Conservation (phyloP, 2,329 filamentous ascomycete genomes). For the Falciphora oryzae region DNA sequence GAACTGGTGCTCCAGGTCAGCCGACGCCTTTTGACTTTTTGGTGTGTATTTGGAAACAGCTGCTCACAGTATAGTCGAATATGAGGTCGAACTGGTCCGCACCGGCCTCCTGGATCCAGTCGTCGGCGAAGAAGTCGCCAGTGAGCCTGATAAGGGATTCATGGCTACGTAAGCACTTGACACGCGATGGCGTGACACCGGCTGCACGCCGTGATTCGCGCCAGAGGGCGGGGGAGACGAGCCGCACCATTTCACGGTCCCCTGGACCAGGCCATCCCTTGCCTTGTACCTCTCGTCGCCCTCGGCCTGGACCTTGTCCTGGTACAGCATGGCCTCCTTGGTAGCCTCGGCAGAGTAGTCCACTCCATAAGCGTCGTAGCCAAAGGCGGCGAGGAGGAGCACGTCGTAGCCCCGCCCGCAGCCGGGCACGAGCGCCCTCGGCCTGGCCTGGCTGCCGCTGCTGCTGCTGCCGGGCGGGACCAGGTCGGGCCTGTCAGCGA, state of each 20-base stretch:
- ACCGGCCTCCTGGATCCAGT: slow-evolving; percentile 42
- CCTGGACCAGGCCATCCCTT: slow-evolving; percentile 36
- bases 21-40: too few relatives aligned
- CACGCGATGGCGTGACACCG: not conserved
- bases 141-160: slow-evolving; percentile 28
- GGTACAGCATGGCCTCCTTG: slow-evolving; percentile 39
- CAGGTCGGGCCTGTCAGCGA: slow-evolving; percentile 39
- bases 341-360: slow-evolving; percentile 53
- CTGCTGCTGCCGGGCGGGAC: slow-evolving; percentile 26
- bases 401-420: slow-evolving; percentile 82
- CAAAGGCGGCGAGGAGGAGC: slow-evolving; percentile 64
- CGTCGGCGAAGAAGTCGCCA: slow-evolving; percentile 63
- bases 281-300: slow-evolving; percentile 30
- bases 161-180: not conserved
- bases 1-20: slow-evolving; percentile 37
- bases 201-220: too few relatives aligned
- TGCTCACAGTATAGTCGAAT: slow-evolving; percentile 55
- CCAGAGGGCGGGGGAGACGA: not conserved
- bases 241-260: slow-evolving; percentile 41
- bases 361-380: slow-evolving; percentile 72
- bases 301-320: slow-evolving; percentile 27
- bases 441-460: slow-evolving; percentile 22
- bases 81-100: slow-evolving; percentile 57
- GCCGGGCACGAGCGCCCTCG: slow-evolving; percentile 65
- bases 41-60: not conserved